These are phyloP conservation scores for Lactifluus piperatus DNA, from an alignment of 768 basidiomycete genomes.

Conservation along the genomic window DNA sequence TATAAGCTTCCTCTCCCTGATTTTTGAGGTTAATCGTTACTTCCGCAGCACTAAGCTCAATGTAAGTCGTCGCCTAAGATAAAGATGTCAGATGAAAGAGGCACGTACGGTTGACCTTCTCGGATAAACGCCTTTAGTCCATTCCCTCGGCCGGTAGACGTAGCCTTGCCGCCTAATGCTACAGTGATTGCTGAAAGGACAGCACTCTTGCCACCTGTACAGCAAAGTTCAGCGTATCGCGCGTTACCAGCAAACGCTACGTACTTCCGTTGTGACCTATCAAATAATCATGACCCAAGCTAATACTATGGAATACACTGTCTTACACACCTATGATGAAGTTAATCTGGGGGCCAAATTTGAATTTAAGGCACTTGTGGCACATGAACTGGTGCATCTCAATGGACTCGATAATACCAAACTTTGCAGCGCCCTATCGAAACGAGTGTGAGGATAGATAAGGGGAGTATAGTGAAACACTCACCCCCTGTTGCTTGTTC, in stretches of 20 bases:
- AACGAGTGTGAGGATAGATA: not conserved
- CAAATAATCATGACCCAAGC: not conserved
- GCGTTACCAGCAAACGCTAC: slow-evolving; percentile 27
- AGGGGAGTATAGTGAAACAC: slow-evolving; percentile 19
- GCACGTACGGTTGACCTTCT: slow-evolving; percentile 68
- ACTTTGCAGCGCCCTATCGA: slow-evolving; percentile 64
- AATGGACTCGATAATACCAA: slow-evolving; percentile 80
- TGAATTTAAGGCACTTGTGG: slow-evolving; percentile 74
- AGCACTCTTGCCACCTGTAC: slow-evolving; percentile 86
- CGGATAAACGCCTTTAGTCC: slow-evolving; percentile 82
- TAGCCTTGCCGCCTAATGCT: slow-evolving; percentile 89
- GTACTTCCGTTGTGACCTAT: slow-evolving; percentile 87
- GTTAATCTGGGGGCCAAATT: slow-evolving; percentile 90
- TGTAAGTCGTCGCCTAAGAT: not conserved
- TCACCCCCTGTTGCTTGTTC: slow-evolving; percentile 38
- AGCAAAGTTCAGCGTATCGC: not conserved
- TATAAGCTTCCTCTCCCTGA: slow-evolving; percentile 83
- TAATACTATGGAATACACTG: not conserved
- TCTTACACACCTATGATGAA: slow-evolving; percentile 76
- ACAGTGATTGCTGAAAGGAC: slow-evolving; percentile 89
- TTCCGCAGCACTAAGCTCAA: slow-evolving; percentile 47
- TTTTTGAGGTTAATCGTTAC: slow-evolving; percentile 83
- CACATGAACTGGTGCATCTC: slow-evolving; percentile 96
- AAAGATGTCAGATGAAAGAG: not conserved
- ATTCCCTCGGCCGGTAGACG: slow-evolving; percentile 79